These are phyloP conservation scores for Hyaloperonospora arabidopsidis DNA, from an alignment of 352 stramenopile genomes.

Conservation along the genomic window DNA sequence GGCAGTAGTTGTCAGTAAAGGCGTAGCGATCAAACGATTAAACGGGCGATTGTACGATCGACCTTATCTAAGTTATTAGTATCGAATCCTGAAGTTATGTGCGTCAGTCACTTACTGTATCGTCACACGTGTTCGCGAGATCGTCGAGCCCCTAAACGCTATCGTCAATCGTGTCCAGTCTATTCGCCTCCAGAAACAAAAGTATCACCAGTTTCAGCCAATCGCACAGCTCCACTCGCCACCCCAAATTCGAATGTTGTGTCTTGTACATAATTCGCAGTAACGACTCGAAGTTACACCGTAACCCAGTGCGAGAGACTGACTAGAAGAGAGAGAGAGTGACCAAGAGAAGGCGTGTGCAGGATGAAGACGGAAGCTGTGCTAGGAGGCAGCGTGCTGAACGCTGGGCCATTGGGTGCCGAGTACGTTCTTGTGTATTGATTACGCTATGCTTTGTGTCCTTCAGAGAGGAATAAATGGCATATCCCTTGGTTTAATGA, in stretches of 20 bases:
- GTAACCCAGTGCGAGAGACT: not conserved
- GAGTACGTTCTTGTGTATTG: constrained; percentile 30
- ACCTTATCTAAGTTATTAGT: constrained; percentile 27
- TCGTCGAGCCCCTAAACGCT: not conserved
- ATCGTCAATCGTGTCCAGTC: not conserved
- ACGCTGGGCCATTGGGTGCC: constrained; percentile 50
- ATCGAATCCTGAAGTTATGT: constrained; percentile 17
- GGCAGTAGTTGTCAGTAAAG: constrained; percentile 17
- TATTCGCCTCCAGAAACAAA: not conserved
- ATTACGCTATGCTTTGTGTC: not conserved
- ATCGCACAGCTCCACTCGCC: no score
- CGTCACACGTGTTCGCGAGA: not conserved
- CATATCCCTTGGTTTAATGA: not conserved
- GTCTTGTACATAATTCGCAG: not conserved
- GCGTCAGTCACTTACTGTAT: not conserved
- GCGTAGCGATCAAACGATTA: not conserved
- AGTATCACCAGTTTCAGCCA: not conserved
- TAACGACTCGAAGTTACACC: not conserved
- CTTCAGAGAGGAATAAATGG: not conserved
- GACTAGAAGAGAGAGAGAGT: not conserved
- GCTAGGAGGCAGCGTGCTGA: constrained; percentile 53
- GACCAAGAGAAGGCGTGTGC: constrained; percentile 19
- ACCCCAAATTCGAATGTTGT: not conserved
- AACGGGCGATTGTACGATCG: not conserved
- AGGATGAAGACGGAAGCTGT: constrained; percentile 34